Base-by-base conservation (phyloP, 805 yeast genomes). In the Zygosaccharomyces lentus region DNA sequence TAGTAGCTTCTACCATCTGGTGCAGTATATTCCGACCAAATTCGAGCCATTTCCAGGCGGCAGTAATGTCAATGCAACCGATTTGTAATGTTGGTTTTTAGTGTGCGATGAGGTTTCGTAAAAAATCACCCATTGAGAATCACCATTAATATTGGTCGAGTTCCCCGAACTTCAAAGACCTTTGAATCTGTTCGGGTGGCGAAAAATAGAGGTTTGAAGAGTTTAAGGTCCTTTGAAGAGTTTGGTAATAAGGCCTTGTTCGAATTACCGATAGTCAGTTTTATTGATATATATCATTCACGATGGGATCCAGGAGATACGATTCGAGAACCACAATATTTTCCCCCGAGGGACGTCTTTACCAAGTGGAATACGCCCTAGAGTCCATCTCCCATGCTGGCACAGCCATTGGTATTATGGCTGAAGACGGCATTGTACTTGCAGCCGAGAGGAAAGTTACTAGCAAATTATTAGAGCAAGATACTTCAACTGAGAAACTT, bases 331-430 rank as follows among this genome's bases (percentile, higher is more conserved):
- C 99, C 42, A 93, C 99, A 4, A 95, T 93, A 62, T 93, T 93
- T 72, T 91, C 98, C 32, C 99, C 99, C 8, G 99, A 93, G 67
- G 99, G 99, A 32, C 81, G 99, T 69, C 76, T 93, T 47, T 93
- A 93, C 70, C 99, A 93, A 71, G 89, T 89, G 16, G 99, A 93
- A 69, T 93, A 93, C 60, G 99, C 98, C 3, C 80, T 89, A 63
- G 98, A 93, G 67, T 97, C 97, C 51, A 83, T 91, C 58, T 90
- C 98, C 32, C 98, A 91, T 64, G 97, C 95, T 24, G 99, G 95
- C 68, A 91, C 99, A 41, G 88, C 96, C 9, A 88, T 96, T 46
- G 96, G 96, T 41, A 95, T 91, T 39, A 81, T 93, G 54, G 78
- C 88, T 42, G 80, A 81, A 56, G 88, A 93, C 58, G 79, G 99